phyloP scores from a whole-genome alignment of 139 green algal species.

The Spirogloea muscicola region DNA sequence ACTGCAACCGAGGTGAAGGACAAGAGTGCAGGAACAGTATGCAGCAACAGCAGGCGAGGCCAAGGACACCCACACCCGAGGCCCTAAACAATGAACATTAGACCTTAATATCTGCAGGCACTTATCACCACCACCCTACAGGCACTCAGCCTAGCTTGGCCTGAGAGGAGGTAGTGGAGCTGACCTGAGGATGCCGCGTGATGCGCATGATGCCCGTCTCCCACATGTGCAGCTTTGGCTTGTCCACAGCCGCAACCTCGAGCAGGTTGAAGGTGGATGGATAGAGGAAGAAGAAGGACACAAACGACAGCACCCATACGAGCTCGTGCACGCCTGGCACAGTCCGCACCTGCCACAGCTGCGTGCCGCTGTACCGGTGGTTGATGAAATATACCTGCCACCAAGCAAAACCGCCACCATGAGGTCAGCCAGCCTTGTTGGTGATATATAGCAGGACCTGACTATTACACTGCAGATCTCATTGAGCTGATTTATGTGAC shows the following conservation, averaged over 20 bases:
- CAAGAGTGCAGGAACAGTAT: background rate
- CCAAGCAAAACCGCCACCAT: no score
- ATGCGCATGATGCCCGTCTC: constrained; percentile 93
- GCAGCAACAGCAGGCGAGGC: background rate
- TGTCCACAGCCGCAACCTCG: constrained; percentile 90
- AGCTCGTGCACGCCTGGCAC: constrained; percentile 70
- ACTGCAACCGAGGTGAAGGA: background rate
- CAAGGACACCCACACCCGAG: background rate
- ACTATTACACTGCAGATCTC: no score
- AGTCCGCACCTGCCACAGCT: constrained; percentile 70
- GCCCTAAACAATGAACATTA: background rate
- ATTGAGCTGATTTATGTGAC: no score
- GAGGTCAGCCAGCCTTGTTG: no score
- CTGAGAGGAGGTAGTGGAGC: background rate
- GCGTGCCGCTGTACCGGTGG: constrained; percentile 59
- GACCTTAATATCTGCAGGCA: background rate
- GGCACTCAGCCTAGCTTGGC: background rate
- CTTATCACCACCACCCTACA: background rate
- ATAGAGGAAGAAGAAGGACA: constrained; percentile 98
- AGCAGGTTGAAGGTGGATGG: constrained; percentile 98
- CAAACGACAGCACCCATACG: constrained; percentile 83
- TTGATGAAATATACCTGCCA: constrained; percentile 91
- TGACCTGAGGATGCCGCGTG: constrained; percentile 69
- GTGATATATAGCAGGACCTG: no score
- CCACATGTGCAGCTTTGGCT: constrained; percentile 93